These are phyloP conservation scores for Bruguiera sexangula DNA, from an alignment of 345 rosid genomes.

Conservation along the genomic window DNA sequence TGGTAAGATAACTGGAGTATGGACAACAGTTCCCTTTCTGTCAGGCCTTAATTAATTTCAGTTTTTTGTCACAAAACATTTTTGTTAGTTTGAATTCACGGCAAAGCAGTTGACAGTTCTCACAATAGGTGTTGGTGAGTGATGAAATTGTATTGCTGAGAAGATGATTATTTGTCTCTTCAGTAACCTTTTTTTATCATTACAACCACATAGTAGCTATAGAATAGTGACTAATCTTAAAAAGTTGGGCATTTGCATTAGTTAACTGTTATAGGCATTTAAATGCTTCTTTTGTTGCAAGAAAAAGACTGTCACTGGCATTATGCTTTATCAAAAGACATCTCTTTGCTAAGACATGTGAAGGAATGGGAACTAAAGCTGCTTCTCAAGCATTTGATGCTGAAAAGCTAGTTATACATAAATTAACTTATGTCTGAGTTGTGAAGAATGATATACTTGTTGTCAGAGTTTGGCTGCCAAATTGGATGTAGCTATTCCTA, in stretches of 20 bases:
- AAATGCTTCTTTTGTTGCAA: conserved; percentile 7
- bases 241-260: too few species aligned
- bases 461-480: conserved; percentile 42
- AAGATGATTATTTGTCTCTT: neutral
- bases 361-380: conserved; percentile 49
- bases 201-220: neutral
- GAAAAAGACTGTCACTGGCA: conserved; percentile 13
- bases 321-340: conserved; percentile 49
- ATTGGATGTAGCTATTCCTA: conserved; percentile 58
- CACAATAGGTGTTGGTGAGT: too few species aligned
- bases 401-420: conserved; percentile 47
- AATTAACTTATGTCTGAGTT: conserved; percentile 40
- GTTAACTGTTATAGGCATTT: neutral
- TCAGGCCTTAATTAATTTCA: neutral
- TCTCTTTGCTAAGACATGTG: conserved; percentile 67
- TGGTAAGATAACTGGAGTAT: conserved; percentile 47
- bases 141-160: too few species aligned
- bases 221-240: neutral
- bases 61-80: too few species aligned
- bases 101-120: too few species aligned
- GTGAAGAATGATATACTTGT: conserved; percentile 57
- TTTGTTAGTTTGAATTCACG: too few species aligned
- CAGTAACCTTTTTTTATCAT: neutral
- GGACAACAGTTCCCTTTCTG: neutral
- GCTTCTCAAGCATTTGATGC: conserved; percentile 46